Conservation (phyloP, 1,284 basidiomycete genomes). For the Moesziomyces parantarcticus region DNA sequence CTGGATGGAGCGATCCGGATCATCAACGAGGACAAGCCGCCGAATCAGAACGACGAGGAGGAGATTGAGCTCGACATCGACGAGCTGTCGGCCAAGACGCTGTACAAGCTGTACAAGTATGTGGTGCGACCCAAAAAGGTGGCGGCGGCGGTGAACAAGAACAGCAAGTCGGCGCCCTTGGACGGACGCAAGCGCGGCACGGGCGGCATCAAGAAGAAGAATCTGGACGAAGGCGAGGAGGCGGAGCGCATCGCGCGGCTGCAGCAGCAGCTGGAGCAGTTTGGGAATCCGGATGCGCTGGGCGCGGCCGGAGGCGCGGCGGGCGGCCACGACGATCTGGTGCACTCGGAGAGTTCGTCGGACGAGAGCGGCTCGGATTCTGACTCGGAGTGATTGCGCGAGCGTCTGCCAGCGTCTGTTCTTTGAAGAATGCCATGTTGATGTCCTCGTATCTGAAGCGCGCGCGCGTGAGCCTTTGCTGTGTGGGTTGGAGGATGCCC, state of each 20-base stretch:
- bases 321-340: constrained; percentile 65
- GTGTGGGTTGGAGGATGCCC: too few relatives aligned
- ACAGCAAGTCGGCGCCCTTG: constrained; percentile 53
- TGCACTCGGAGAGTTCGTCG: constrained; percentile 61
- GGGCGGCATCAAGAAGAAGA: constrained; percentile 67
- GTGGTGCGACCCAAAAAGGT: constrained; percentile 65
- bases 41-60: constrained; percentile 62
- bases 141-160: constrained; percentile 41
- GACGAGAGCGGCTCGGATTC: constrained; percentile 53
- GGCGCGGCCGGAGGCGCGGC: constrained; percentile 24
- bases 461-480: too few relatives aligned
- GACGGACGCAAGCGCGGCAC: constrained; percentile 66
- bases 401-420: too few relatives aligned
- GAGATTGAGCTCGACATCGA: constrained; percentile 68
- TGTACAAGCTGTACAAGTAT: constrained; percentile 67
- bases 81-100: constrained; percentile 62
- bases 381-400: constrained; percentile 32
- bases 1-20: constrained; percentile 66
- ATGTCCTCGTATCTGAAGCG: too few relatives aligned
- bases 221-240: constrained; percentile 66
- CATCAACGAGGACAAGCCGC: constrained; percentile 67
- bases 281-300: constrained; percentile 54
- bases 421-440: constrained; percentile 2
- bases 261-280: constrained; percentile 65
- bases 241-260: constrained; percentile 63